Evolutionary conservation across 2,329 filamentous ascomycete genomes (phyloP).

Genomic region (Fusarium paranaense): DNA sequence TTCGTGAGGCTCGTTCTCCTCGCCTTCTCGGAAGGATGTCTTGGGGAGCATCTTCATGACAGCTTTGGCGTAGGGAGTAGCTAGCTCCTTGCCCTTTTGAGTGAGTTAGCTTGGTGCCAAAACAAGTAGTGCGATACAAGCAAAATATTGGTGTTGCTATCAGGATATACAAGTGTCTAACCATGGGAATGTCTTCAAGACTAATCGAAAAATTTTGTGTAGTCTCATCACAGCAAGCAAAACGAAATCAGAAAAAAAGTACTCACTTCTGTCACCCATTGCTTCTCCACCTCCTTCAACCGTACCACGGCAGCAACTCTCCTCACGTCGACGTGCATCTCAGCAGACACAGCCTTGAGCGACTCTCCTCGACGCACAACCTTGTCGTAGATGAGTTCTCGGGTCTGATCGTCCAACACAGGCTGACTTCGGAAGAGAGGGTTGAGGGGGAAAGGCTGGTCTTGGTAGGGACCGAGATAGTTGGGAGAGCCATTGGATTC

Average conservation of each 20-base stretch:
- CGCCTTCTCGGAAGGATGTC: conserved; percentile 66
- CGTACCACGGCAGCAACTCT: conserved; percentile 87
- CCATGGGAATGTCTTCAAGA: conserved; percentile 97
- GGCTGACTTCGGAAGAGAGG: conserved; percentile 74
- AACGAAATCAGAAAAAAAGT: conserved; percentile 1
- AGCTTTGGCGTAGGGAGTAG: conserved; percentile 80
- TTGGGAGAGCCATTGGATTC: conserved; percentile 45
- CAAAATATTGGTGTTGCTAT: conserved; percentile 19
- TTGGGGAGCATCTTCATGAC: conserved; percentile 84
- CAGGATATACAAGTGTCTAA: conserved; percentile 69
- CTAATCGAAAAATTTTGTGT: conserved; percentile 94
- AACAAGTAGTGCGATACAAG: background rate
- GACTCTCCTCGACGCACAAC: conserved; percentile 75
- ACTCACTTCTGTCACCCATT: conserved; percentile 81
- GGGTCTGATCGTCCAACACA: conserved; percentile 79
- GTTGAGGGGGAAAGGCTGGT: conserved; percentile 81
- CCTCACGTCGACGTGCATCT: conserved; percentile 83
- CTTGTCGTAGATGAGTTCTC: conserved; percentile 78
- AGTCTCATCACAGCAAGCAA: conserved; percentile 63
- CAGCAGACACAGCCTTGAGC: conserved; percentile 80
- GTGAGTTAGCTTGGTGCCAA: conserved; percentile 37
- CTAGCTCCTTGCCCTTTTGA: conserved; percentile 78
- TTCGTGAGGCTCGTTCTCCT: conserved; percentile 64
- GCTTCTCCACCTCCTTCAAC: conserved; percentile 86
- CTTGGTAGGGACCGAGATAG: conserved; percentile 53